A percentile compares a stretch with the other conserved stretches of the same genome.
Conservation (phyloP, 345 rosid species). For the Brassica juncea region DNA sequence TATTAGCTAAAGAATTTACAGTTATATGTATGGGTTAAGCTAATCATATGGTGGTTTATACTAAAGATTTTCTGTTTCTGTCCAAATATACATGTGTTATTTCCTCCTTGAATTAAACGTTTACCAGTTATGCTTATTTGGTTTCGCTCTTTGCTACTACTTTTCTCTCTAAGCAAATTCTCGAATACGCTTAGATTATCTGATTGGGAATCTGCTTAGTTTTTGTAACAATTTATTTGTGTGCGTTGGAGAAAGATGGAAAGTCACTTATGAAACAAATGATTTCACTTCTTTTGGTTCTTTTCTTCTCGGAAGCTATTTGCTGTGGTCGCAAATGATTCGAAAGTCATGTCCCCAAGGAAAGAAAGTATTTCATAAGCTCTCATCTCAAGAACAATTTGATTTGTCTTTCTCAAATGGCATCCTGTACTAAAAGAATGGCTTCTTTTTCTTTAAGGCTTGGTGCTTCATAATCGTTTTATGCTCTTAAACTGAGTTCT, state of each 20-base stretch:
- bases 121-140: not conserved
- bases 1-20: not conserved
- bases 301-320: not conserved
- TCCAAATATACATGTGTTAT: not conserved
- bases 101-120: not conserved
- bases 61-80: not conserved
- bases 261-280: not conserved
- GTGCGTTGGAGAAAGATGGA: not conserved
- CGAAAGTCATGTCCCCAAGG: not conserved
- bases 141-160: not conserved
- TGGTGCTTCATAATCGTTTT: conserved; percentile 12
- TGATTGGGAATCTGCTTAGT: not conserved
- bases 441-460: not conserved
- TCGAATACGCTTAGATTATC: too few species aligned
- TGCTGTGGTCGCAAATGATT: not conserved
- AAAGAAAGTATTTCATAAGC: not conserved
- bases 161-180: too few species aligned
- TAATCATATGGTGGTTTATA: conserved; percentile 8
- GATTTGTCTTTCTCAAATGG: not conserved
- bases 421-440: conserved; percentile 26
- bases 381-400: conserved; percentile 30
- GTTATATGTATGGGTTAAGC: not conserved
- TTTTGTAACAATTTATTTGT: not conserved
- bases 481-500: conserved; percentile 28
- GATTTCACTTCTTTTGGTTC: not conserved